Evolutionary conservation across 192 early-diverging fungal species (phyloP).

Genomic region (Mortierella claussenii): DNA sequence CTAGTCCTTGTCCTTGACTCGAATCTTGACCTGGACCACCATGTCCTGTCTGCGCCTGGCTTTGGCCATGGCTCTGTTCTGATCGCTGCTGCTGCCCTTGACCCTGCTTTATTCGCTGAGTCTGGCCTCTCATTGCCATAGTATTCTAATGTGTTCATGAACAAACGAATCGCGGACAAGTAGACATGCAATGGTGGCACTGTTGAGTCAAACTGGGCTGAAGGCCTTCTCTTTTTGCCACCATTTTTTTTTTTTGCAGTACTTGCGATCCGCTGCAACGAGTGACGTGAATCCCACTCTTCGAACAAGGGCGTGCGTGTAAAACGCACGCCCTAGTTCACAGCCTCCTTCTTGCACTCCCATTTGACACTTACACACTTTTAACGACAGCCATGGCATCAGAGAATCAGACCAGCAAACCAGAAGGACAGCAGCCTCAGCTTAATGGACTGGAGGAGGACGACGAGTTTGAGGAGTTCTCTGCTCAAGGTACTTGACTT

Average conservation of each 20-base stretch:
- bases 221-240: too few species aligned
- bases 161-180: too few species aligned
- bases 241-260: background rate
- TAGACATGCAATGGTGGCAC: too few species aligned
- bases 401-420: constrained; percentile 16
- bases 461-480: constrained; percentile 96
- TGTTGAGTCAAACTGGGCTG: too few species aligned
- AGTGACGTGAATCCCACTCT: background rate
- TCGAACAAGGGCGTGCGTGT: too few species aligned
- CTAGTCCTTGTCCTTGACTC: constrained; percentile 17
- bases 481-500: constrained; percentile 72
- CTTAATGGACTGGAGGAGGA: constrained; percentile 85
- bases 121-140: constrained; percentile 9
- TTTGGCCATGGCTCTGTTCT: constrained; percentile 4
- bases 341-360: background rate
- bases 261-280: constrained; percentile 11
- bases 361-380: constrained; percentile 2
- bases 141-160: constrained; percentile 4
- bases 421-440: constrained; percentile 58
- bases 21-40: too few species aligned
- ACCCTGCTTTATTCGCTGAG: constrained; percentile 2
- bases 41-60: too few species aligned
- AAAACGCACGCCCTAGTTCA: constrained; percentile 5
- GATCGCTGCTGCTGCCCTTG: background rate
- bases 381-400: constrained; percentile 29